phyloP scores from a whole-genome alignment of 2,329 filamentous ascomycete species.

The Alternaria dauci region DNA sequence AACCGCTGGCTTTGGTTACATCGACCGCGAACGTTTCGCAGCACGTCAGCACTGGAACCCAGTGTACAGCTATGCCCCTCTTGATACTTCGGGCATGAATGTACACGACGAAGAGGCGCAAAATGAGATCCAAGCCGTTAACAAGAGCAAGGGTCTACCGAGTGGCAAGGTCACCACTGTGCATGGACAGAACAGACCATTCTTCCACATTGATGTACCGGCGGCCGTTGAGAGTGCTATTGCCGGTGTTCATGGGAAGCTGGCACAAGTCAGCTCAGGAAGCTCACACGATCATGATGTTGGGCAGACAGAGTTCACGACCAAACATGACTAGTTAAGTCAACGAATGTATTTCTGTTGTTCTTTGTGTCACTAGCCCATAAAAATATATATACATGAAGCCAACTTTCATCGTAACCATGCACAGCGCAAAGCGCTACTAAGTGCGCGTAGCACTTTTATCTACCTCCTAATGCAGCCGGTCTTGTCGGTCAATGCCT shows the following conservation, averaged over 20 bases:
- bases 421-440: background rate
- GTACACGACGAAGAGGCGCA: conserved; percentile 55
- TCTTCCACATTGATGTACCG: conserved; percentile 94
- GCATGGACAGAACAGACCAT: conserved; percentile 84
- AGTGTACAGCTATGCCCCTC: conserved; percentile 96
- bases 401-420: background rate
- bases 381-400: conserved; percentile 9
- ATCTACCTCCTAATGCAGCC: conserved; percentile 35
- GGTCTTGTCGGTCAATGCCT: conserved; percentile 40
- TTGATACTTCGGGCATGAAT: conserved; percentile 72
- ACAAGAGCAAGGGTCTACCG: conserved; percentile 22
- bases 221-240: conserved; percentile 88
- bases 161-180: conserved; percentile 68
- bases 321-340: conserved; percentile 24
- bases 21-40: conserved; percentile 61
- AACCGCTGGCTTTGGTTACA: conserved; percentile 84
- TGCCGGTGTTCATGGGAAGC: conserved; percentile 70
- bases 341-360: background rate
- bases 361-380: background rate
- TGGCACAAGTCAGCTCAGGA: conserved; percentile 29
- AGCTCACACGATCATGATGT: conserved; percentile 24
- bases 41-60: conserved; percentile 75
- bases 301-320: conserved; percentile 17
- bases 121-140: conserved; percentile 30
- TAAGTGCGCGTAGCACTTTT: background rate